These are phyloP conservation scores for Fusarium aywerte DNA, from an alignment of 2,329 filamentous ascomycete species.

Conservation along the genomic window DNA sequence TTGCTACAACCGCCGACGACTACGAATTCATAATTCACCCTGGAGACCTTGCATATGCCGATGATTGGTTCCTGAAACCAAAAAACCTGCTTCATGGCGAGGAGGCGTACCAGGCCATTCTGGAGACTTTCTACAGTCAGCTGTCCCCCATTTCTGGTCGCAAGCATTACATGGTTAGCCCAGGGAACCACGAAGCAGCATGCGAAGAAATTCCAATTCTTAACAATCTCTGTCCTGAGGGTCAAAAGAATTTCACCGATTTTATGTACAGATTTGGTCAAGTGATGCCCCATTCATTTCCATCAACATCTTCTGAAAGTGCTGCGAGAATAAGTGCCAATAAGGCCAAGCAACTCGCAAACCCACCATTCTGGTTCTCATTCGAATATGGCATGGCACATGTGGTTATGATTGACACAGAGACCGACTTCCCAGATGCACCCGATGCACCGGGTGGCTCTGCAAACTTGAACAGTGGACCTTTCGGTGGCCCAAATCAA, in stretches of 20 bases:
- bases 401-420: slow-evolving; percentile 50
- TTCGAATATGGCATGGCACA: slow-evolving; percentile 46
- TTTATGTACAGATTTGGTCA: slow-evolving; percentile 22
- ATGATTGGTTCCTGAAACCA: slow-evolving; percentile 20
- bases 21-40: slow-evolving; percentile 31
- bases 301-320: slow-evolving; percentile 6
- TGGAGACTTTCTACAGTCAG: slow-evolving; percentile 23
- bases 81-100: slow-evolving; percentile 24
- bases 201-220: slow-evolving; percentile 24
- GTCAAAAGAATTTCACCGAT: slow-evolving; percentile 32
- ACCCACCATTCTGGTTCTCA: slow-evolving; percentile 42
- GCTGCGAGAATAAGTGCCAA: slow-evolving; percentile 25
- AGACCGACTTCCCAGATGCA: slow-evolving; percentile 52
- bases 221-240: slow-evolving; percentile 18
- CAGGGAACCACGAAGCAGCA: slow-evolving; percentile 24
- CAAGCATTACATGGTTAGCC: slow-evolving; percentile 27
- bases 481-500: slow-evolving; percentile 12
- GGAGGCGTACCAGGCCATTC: slow-evolving; percentile 22
- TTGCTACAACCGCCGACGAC: slow-evolving; percentile 17
- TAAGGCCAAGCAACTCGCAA: slow-evolving; percentile 28
- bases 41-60: slow-evolving; percentile 14
- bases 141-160: slow-evolving; percentile 8
- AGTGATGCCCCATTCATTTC: slow-evolving; percentile 6
- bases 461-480: slow-evolving; percentile 24
- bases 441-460: slow-evolving; percentile 22